Conservation (phyloP, 2,329 filamentous ascomycete species). For the Phyllosticta ampelicida region DNA sequence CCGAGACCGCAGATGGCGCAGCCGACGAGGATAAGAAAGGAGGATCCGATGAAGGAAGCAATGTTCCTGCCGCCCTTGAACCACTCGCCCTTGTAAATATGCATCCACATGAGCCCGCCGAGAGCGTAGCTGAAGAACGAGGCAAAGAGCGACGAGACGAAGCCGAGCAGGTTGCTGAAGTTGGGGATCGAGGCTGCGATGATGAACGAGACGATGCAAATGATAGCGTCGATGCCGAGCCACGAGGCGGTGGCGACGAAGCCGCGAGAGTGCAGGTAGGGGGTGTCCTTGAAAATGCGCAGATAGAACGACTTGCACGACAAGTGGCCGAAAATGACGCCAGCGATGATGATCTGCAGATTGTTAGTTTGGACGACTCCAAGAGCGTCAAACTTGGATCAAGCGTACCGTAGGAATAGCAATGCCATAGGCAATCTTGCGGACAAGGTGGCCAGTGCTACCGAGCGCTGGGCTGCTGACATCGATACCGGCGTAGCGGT, state of each 20-base stretch:
- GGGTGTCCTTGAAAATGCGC: conserved; percentile 44
- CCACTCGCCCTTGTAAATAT: conserved; percentile 35
- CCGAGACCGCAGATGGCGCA: conserved; percentile 27
- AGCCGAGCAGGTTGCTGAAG: conserved; percentile 57
- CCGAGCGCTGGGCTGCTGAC: conserved; percentile 58
- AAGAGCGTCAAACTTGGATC: not conserved
- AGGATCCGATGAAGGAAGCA: conserved; percentile 19
- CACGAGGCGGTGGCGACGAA: conserved; percentile 31
- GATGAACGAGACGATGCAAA: conserved; percentile 59
- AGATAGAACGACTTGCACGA: conserved; percentile 55
- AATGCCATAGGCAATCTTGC: conserved; percentile 57
- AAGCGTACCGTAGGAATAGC: conserved; percentile 47
- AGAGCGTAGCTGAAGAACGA: conserved; percentile 53
- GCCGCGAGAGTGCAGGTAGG: conserved; percentile 31
- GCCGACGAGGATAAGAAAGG: conserved; percentile 20
- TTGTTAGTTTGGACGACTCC: not conserved
- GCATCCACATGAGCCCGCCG: conserved; percentile 29
- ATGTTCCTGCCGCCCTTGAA: conserved; percentile 24
- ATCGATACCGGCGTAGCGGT: conserved; percentile 51
- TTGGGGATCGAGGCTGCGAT: conserved; percentile 62
- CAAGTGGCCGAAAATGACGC: conserved; percentile 61
- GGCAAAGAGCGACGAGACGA: conserved; percentile 52
- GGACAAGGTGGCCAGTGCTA: conserved; percentile 45
- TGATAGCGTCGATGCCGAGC: conserved; percentile 18
- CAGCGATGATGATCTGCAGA: conserved; percentile 53